These are phyloP conservation scores for Carex parvula DNA, from an alignment of 176 grass and related monocot genomes.

Conservation along the genomic window DNA sequence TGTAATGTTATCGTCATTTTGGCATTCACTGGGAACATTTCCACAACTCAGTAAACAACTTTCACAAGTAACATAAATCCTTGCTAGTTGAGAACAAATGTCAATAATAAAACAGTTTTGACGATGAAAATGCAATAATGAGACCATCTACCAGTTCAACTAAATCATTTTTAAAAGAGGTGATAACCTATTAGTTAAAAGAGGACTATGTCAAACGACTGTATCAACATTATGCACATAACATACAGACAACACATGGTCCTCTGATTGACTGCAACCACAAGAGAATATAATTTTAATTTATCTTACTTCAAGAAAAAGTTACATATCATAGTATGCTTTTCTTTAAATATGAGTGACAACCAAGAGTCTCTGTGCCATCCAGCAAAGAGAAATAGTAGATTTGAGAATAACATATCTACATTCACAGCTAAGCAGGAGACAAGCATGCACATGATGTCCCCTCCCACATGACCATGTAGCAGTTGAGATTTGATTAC, in stretches of 20 bases:
- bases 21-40: not conserved
- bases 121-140: not conserved
- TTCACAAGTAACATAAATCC: not conserved
- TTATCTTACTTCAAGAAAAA: not conserved
- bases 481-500: not conserved
- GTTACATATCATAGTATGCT: not conserved
- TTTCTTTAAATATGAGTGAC: slow-evolving; percentile 2
- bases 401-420: slow-evolving; percentile 16
- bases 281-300: not conserved
- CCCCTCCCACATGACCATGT: slow-evolving; percentile 17
- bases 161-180: not conserved
- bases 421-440: not conserved
- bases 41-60: not conserved
- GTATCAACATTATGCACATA: not conserved
- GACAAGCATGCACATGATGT: slow-evolving; percentile 13
- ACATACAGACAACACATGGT: not conserved
- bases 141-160: not conserved
- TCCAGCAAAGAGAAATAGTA: not conserved
- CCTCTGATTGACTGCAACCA: not conserved
- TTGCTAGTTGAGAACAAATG: not conserved
- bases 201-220: not conserved
- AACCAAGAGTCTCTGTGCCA: not conserved
- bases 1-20: not conserved
- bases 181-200: not conserved
- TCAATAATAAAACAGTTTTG: not conserved